Percentiles rank a stretch among this genome's conserved stretches.
Conservation (phyloP, 2,329 filamentous ascomycete genomes). For the Penicillium sp. region DNA sequence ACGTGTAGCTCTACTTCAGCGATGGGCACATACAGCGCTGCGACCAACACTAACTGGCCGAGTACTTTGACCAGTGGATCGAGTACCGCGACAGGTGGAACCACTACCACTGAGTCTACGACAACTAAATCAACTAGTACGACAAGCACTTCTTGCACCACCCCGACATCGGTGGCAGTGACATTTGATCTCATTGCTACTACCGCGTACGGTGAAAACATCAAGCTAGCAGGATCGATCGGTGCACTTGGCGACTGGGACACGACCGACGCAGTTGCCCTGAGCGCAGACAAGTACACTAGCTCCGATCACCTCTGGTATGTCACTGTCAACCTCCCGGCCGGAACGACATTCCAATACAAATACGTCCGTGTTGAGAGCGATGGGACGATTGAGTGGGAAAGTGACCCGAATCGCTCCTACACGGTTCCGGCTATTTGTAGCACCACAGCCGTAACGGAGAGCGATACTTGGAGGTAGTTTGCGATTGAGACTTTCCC, state of each 20-base stretch:
- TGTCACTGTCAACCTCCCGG: conserved; percentile 53
- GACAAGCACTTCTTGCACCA: conserved; percentile 7
- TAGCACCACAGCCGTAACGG: conserved; percentile 28
- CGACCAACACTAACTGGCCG: conserved; percentile 35
- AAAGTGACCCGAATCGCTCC: conserved; percentile 53
- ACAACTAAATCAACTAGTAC: conserved; percentile 26
- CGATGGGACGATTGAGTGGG: conserved; percentile 61
- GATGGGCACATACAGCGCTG: conserved; percentile 33
- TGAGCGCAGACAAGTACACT: conserved; percentile 62
- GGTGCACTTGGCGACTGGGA: conserved; percentile 64
- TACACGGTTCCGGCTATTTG: conserved; percentile 44
- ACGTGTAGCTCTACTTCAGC: conserved; percentile 32
- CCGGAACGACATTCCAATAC: conserved; percentile 61
- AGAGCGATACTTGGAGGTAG: conserved; percentile 41
- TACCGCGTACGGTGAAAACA: conserved; percentile 62
- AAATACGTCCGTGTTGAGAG: conserved; percentile 64
- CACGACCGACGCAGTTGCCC: conserved; percentile 51
- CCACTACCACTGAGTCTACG: conserved; percentile 15
- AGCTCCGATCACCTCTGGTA: conserved; percentile 61
- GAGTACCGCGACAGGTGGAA: conserved; percentile 6
- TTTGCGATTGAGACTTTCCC: not conserved
- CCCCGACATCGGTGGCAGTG: conserved; percentile 53
- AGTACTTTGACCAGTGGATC: conserved; percentile 23
- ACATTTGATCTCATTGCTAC: conserved; percentile 60
- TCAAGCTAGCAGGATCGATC: conserved; percentile 64